Conservation (phyloP, 2,329 filamentous ascomycete species). For the Hirsutella rhossiliensis region DNA sequence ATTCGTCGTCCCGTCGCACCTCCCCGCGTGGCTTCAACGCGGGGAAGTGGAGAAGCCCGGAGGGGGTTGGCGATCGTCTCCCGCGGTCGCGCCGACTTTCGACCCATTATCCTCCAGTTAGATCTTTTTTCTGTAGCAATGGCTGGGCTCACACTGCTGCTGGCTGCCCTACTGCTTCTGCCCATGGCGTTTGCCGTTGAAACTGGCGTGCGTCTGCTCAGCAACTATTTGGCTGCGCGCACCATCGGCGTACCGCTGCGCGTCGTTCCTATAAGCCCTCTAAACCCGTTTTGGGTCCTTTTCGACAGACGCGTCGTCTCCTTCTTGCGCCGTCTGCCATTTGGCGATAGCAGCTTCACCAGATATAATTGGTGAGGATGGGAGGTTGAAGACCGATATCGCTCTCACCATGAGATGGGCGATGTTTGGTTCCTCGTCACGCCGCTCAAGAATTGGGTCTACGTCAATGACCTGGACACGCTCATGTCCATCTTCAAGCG, state of each 20-base stretch:
- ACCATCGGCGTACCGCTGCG: background rate
- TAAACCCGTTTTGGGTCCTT: background rate
- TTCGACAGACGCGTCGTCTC: background rate
- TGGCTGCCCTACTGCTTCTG: background rate
- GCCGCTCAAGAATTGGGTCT: background rate
- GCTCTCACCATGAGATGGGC: background rate
- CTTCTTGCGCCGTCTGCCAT: background rate
- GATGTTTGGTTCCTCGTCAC: background rate
- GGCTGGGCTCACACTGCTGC: background rate
- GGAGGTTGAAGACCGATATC: background rate
- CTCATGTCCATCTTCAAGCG: background rate
- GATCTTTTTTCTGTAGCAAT: too few species aligned
- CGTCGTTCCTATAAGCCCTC: background rate
- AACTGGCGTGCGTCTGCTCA: background rate
- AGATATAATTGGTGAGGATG: background rate
- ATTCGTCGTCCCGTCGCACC: too few species aligned
- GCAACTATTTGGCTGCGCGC: background rate
- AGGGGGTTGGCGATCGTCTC: too few species aligned
- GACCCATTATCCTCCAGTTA: too few species aligned
- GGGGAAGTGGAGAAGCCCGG: too few species aligned
- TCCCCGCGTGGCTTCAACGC: too few species aligned
- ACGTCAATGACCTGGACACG: background rate
- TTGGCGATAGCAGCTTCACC: background rate
- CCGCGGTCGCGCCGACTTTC: too few species aligned
- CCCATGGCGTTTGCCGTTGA: background rate